A percentile compares a stretch with the other conserved stretches of the same genome.
Evolutionary conservation across 345 rosid genomes (phyloP).

Genomic region (Anacardium occidentale): DNA sequence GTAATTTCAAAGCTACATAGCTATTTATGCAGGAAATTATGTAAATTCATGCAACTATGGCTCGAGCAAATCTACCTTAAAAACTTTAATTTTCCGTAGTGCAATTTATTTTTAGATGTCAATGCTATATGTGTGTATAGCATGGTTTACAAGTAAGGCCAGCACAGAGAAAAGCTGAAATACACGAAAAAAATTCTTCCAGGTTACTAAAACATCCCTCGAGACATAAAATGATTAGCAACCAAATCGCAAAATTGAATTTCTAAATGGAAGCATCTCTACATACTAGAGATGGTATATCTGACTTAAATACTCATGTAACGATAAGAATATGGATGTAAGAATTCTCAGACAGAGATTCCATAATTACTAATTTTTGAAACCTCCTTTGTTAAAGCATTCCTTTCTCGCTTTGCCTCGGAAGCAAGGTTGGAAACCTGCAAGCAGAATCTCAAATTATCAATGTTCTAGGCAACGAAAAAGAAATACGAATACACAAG

Average conservation of each 20-base stretch:
- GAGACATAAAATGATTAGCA: background rate
- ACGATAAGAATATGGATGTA: background rate
- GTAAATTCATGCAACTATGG: background rate
- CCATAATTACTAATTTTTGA: conserved; percentile 86
- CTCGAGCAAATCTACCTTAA: background rate
- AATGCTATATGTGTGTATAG: background rate
- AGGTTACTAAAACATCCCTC: background rate
- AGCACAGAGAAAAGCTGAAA: background rate
- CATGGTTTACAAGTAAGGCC: background rate
- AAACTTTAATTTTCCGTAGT: background rate
- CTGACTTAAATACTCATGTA: background rate
- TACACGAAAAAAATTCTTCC: background rate
- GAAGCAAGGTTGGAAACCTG: conserved; percentile 76
- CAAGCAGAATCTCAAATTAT: conserved; percentile 13
- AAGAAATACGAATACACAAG: background rate
- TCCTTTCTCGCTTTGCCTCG: conserved; percentile 69
- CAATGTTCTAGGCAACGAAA: background rate
- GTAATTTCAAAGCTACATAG: background rate
- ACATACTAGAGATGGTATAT: conserved; percentile 9
- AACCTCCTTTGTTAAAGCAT: conserved; percentile 69
- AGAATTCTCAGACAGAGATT: conserved; percentile 62
- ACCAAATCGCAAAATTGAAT: background rate
- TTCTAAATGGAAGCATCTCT: conserved; percentile 19
- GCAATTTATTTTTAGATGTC: too few species aligned
- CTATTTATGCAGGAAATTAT: too few species aligned